phyloP scores from a whole-genome alignment of 768 basidiomycete species.

The Leucocoprinus birnbaumii region DNA sequence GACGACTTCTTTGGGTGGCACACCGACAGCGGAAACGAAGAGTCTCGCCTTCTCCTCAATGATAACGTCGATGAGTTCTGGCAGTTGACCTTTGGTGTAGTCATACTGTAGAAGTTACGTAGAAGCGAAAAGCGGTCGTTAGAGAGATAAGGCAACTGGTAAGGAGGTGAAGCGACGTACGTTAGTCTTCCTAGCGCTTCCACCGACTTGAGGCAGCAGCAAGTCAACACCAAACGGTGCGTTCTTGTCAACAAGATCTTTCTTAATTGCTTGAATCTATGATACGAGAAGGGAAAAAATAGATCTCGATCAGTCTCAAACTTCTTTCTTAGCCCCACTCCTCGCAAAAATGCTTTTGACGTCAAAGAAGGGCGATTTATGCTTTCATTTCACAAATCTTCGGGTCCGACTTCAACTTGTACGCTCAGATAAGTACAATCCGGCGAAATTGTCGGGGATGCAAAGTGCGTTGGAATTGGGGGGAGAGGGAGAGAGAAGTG shows the following conservation, averaged over 20 bases:
- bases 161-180: conserved; percentile 32
- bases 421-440: neutral
- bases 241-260: conserved; percentile 66
- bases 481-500: too few relatives aligned
- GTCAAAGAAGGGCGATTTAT: conserved; percentile 9
- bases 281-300: conserved; percentile 14
- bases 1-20: conserved; percentile 79
- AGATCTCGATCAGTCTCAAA: conserved; percentile 11
- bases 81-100: conserved; percentile 85
- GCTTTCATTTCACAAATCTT: neutral
- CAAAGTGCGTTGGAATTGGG: neutral
- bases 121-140: conserved; percentile 1
- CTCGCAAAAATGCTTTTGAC: neutral
- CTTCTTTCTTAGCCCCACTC: neutral
- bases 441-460: neutral
- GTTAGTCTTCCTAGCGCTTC: conserved; percentile 88
- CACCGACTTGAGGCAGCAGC: conserved; percentile 84
- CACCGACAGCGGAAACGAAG: conserved; percentile 90
- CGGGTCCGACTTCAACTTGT: neutral
- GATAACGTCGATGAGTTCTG: conserved; percentile 84
- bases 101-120: conserved; percentile 51
- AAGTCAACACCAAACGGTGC: conserved; percentile 91
- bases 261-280: conserved; percentile 74
- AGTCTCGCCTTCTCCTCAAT: conserved; percentile 86
- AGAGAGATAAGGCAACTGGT: too few relatives aligned